A percentile compares a stretch with the other conserved stretches of the same genome.
Conservation (phyloP, 192 early-diverging fungal genomes). For the Entomortierella lignicola region DNA sequence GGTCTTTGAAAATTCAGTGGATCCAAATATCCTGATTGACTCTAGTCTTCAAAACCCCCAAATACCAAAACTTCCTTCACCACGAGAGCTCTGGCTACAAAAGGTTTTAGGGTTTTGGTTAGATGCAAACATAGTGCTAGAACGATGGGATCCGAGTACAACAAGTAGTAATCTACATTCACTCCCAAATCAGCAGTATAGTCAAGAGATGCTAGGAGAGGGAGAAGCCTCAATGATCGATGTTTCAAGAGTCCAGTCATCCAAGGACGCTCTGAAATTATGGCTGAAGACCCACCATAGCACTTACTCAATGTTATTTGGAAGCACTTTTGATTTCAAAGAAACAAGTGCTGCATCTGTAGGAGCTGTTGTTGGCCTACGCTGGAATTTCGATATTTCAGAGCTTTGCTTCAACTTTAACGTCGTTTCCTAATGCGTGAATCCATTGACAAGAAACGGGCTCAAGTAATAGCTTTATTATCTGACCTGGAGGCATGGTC, state of each 20-base stretch:
- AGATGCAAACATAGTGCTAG: not conserved
- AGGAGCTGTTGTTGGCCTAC: slow-evolving; percentile 20
- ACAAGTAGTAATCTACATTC: too few species aligned
- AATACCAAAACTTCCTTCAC: slow-evolving; percentile 1
- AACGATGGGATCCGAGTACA: not conserved
- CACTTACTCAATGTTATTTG: not conserved
- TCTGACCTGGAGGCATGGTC: too few species aligned
- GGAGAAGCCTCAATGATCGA: not conserved
- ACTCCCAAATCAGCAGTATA: not conserved
- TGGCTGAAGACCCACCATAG: slow-evolving; percentile 28
- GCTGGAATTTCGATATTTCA: slow-evolving; percentile 2
- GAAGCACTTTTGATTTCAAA: not conserved
- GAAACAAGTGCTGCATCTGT: slow-evolving; percentile 3
- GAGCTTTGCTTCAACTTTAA: not conserved
- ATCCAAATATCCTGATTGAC: not conserved
- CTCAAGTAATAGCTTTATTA: too few species aligned
- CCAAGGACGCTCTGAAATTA: slow-evolving; percentile 9
- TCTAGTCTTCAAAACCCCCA: not conserved
- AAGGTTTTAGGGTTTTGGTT: slow-evolving; percentile 30
- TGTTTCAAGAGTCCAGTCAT: not conserved
- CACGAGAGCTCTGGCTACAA: slow-evolving; percentile 24
- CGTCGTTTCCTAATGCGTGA: not conserved
- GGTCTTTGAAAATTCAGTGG: slow-evolving; percentile 14
- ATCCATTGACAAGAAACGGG: too few species aligned
- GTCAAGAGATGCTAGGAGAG: not conserved